Evolutionary conservation across 1,284 basidiomycete species (phyloP).

Genomic region (Xanthoconium separans): DNA sequence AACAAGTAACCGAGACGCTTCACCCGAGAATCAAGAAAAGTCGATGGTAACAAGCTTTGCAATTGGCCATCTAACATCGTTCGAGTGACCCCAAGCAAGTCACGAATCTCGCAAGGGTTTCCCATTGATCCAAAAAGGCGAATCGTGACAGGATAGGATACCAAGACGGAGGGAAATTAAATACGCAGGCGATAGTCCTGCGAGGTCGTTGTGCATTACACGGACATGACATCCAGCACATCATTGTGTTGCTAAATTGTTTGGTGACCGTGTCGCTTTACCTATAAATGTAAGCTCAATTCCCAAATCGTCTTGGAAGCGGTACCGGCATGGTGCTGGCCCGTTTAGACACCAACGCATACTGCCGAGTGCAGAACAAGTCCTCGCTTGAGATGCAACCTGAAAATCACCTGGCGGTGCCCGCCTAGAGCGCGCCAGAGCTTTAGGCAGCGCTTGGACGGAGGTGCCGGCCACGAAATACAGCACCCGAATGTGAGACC

Average conservation of each 20-base stretch:
- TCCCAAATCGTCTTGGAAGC: slow-evolving; percentile 19
- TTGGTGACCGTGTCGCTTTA: slow-evolving; percentile 9
- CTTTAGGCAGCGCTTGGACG: slow-evolving; percentile 1
- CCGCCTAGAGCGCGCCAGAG: slow-evolving; percentile 1
- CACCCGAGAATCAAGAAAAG: slow-evolving; percentile 6
- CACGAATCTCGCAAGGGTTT: slow-evolving; percentile 8
- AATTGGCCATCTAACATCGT: not conserved
- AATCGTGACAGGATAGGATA: slow-evolving; percentile 7
- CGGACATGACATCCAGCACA: slow-evolving; percentile 31
- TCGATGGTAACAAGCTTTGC: not conserved
- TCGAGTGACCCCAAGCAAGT: not conserved
- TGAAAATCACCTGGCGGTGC: slow-evolving; percentile 1
- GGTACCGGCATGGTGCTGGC: slow-evolving; percentile 24
- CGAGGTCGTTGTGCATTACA: slow-evolving; percentile 13
- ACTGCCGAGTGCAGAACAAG: not conserved
- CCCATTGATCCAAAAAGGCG: slow-evolving; percentile 9
- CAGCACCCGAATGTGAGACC: not conserved
- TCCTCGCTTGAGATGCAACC: slow-evolving; percentile 2
- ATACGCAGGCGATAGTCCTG: not conserved
- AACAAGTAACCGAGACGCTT: not conserved
- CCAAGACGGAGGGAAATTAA: slow-evolving; percentile 5
- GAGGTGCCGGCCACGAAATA: slow-evolving; percentile 1
- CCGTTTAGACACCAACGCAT: slow-evolving; percentile 5
- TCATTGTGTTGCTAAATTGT: slow-evolving; percentile 2
- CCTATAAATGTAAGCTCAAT: slow-evolving; percentile 18